phyloP scores from a whole-genome alignment of 1,284 basidiomycete genomes.

The Leccinum pachyderme region DNA sequence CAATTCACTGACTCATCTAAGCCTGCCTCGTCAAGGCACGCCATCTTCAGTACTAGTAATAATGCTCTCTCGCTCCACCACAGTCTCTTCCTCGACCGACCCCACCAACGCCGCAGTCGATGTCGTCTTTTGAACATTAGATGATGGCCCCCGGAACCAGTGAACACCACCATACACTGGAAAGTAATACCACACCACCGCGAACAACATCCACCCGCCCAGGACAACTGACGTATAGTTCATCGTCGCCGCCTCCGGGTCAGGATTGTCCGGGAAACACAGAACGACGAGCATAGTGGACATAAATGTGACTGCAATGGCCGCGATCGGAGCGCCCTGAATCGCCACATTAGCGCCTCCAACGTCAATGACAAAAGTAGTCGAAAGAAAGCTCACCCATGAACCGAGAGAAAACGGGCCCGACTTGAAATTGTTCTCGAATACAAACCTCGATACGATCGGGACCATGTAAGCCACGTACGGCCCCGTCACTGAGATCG shows the following conservation, averaged over 20 bases:
- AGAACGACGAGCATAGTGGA: background rate
- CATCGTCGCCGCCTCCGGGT: background rate
- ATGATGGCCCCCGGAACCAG: background rate
- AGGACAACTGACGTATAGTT: background rate
- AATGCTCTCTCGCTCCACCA: background rate
- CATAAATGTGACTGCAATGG: background rate
- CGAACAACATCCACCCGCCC: background rate
- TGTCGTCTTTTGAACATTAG: background rate
- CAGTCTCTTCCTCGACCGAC: background rate
- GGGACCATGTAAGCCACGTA: background rate
- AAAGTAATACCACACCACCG: background rate
- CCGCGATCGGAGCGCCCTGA: background rate
- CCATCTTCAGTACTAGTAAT: background rate
- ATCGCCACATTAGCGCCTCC: background rate
- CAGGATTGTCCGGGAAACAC: background rate
- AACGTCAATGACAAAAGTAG: background rate
- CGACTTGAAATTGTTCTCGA: background rate
- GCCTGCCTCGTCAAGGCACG: background rate
- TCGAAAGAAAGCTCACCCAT: background rate
- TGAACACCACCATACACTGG: background rate
- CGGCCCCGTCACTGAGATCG: background rate
- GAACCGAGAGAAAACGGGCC: background rate
- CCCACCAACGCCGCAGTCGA: background rate
- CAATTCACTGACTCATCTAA: background rate
- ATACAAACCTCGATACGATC: background rate